phyloP scores from a whole-genome alignment of 768 basidiomycete species.

The Suillus occidentalis region DNA sequence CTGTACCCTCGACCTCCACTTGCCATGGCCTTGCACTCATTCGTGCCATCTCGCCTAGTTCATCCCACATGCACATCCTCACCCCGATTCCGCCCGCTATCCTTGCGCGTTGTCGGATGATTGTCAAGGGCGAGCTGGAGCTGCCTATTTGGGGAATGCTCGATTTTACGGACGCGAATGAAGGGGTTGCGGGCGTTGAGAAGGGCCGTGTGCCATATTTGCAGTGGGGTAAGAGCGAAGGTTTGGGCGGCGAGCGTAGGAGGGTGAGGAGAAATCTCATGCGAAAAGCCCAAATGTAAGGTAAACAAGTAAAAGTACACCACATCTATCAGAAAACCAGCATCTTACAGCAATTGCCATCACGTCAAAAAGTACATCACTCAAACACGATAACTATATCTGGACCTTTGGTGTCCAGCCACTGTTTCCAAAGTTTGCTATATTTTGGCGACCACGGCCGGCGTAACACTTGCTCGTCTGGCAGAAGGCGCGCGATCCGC shows the following conservation, averaged over 20 bases:
- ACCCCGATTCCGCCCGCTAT: conserved; percentile 64
- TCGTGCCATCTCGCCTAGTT: conserved; percentile 47
- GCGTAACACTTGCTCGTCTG: conserved; percentile 38
- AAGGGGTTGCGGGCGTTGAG: conserved; percentile 49
- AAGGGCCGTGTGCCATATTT: conserved; percentile 71
- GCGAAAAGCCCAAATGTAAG: conserved; percentile 72
- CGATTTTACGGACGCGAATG: conserved; percentile 53
- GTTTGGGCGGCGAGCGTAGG: conserved; percentile 69
- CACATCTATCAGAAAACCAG: neutral
- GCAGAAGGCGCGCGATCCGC: conserved; percentile 41
- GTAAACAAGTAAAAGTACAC: conserved; percentile 6
- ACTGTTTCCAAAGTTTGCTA: conserved; percentile 37
- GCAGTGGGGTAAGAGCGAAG: conserved; percentile 71
- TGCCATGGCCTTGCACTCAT: conserved; percentile 81
- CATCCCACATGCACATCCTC: conserved; percentile 62
- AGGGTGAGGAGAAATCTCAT: conserved; percentile 84
- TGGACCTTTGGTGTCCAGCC: conserved; percentile 33
- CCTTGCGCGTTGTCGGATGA: conserved; percentile 43
- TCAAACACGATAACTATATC: conserved; percentile 8
- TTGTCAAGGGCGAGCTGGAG: conserved; percentile 89
- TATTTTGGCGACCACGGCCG: conserved; percentile 29
- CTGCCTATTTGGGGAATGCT: conserved; percentile 87
- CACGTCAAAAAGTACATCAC: neutral
- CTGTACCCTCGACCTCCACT: conserved; percentile 56
- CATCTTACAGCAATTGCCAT: neutral